phyloP scores from a whole-genome alignment of 2,329 filamentous ascomycete species.

The Paraphoma sp. region DNA sequence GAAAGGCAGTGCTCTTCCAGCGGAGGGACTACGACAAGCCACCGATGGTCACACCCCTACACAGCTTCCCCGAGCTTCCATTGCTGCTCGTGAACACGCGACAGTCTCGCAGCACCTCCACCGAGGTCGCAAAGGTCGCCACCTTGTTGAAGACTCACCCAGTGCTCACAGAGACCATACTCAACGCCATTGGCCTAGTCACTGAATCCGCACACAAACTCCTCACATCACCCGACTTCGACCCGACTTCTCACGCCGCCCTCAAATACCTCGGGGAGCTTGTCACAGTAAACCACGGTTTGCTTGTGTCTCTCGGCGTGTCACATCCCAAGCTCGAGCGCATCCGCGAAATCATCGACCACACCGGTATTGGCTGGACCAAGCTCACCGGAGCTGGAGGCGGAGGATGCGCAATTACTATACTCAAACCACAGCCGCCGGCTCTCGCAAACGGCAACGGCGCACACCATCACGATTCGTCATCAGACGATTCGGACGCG shows the following conservation, averaged over 20 bases:
- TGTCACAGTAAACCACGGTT: constrained; percentile 91
- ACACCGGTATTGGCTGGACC: constrained; percentile 91
- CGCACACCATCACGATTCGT: constrained; percentile 24
- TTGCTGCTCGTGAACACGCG: constrained; percentile 88
- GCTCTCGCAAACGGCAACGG: constrained; percentile 54
- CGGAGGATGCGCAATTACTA: constrained; percentile 92
- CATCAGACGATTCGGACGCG: constrained; percentile 30
- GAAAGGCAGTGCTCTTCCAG: constrained; percentile 92
- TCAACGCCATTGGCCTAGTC: constrained; percentile 84
- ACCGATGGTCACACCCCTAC: constrained; percentile 76
- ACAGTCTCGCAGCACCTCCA: constrained; percentile 82
- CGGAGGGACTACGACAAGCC: constrained; percentile 78
- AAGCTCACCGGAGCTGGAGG: constrained; percentile 96
- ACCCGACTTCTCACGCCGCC: constrained; percentile 67
- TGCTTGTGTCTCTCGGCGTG: constrained; percentile 88
- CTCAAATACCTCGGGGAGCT: constrained; percentile 83
- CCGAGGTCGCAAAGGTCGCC: constrained; percentile 86
- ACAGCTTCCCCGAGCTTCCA: constrained; percentile 90
- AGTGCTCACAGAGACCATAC: constrained; percentile 77
- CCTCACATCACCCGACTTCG: constrained; percentile 68
- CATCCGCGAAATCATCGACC: constrained; percentile 82
- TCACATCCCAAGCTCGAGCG: constrained; percentile 93
- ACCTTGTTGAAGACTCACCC: constrained; percentile 75
- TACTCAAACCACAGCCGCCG: constrained; percentile 71
- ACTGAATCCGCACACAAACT: constrained; percentile 64